Conservation (phyloP, 2,329 filamentous ascomycete genomes). For the Colletotrichum gigasporum region DNA sequence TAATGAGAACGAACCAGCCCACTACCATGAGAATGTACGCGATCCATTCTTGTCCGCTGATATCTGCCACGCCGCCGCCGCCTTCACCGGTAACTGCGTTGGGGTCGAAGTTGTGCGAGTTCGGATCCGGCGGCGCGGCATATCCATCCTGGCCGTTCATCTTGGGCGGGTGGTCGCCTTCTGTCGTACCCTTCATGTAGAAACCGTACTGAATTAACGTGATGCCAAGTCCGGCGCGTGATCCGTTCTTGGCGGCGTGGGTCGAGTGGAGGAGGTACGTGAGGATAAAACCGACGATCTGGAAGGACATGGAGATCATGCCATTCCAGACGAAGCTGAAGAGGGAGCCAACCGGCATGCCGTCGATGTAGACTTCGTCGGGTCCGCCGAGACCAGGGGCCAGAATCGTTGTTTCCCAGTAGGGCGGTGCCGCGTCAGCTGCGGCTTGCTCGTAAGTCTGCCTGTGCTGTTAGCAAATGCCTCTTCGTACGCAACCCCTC, state of each 20-base stretch:
- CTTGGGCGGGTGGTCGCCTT: conserved; percentile 46
- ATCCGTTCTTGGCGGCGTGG: conserved; percentile 97
- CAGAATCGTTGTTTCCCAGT: conserved; percentile 99
- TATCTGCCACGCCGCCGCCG: conserved; percentile 58
- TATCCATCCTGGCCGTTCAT: conserved; percentile 66
- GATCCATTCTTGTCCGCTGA: conserved; percentile 85
- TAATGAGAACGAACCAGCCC: conserved; percentile 97
- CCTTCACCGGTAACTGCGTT: conserved; percentile 65
- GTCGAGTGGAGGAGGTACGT: conserved; percentile 98
- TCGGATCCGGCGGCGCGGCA: conserved; percentile 83
- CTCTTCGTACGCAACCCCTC: background rate
- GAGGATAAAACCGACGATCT: conserved; percentile 95
- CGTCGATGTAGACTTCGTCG: conserved; percentile 97
- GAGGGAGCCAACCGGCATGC: conserved; percentile 88
- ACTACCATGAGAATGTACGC: conserved; percentile 96
- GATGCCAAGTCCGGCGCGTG: conserved; percentile 91
- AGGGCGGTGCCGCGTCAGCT: conserved; percentile 93
- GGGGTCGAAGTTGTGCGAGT: conserved; percentile 88
- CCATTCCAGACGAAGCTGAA: conserved; percentile 92
- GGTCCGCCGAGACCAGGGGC: conserved; percentile 89
- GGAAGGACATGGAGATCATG: conserved; percentile 98
- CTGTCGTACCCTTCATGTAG: conserved; percentile 75
- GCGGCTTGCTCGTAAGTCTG: conserved; percentile 98
- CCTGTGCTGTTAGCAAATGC: conserved; percentile 47
- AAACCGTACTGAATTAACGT: conserved; percentile 97